Base-by-base conservation (phyloP, 2,329 filamentous ascomycete genomes). In the Phaeosphaeriaceae sp. region DNA sequence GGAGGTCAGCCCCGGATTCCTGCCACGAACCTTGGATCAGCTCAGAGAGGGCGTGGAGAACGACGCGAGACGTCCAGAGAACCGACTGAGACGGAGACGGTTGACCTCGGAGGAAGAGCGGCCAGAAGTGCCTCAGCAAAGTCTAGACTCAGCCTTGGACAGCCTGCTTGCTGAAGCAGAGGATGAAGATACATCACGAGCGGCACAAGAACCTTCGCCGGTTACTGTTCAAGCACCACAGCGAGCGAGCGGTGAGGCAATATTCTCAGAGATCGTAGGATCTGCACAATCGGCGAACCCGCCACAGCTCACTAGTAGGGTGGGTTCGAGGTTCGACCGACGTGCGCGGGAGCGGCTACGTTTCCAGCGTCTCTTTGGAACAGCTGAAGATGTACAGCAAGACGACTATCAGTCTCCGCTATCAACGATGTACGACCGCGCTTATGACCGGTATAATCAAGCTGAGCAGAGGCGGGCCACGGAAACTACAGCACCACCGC, bases 361-460 rank as follows among this genome's bases (percentile, higher is more conserved):
- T 5, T 36, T 36, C 31, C 31, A 36, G 31, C 72, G 81, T 10
- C 65, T 83, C 0, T 83, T 83, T 57, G 82, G 82, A 15, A 78
- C 78, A 0, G 68, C 80, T 11, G 81, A 83, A 59, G 80, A 83
- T 11, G 73, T 83, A 51, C 69, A 79, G n/a, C 76, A 75, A 3
- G 80, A 82, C 3, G 77, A 80, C 31, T 83, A 83, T 61, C 77
- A 81, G 54, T 81, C 78, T n/a, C 82, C 82, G 0, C 78, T 84
- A 13, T 76, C 79, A 19, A 74, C 76, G 58, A 80, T 84, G 79
- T 84, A 81, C 65, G 77, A 70, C 19, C 66, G 81, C 49, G 81
- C 81, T 1, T 75, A 71, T 56, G 77, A 78, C 19, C 73, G 80
- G 7, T 82, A 82, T 61, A 73, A 75, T 31, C 75, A 73, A 50